Percentiles rank a stretch among this genome's conserved stretches.
phyloP scores from a whole-genome alignment of 768 basidiomycete genomes.

The Naematelia aurantialba region DNA sequence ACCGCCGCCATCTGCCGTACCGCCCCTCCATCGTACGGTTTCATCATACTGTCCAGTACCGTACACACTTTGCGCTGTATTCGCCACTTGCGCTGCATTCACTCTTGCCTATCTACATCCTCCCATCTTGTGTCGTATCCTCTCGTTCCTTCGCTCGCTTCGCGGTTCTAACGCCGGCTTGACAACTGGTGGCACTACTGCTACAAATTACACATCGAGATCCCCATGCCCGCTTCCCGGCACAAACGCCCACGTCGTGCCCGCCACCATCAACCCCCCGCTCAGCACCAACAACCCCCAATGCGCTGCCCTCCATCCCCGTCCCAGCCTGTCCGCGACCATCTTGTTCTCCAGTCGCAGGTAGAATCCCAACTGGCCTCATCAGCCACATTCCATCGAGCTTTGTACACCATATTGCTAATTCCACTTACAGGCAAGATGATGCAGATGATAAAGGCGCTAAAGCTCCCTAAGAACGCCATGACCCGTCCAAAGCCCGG shows the following conservation, averaged over 20 bases:
- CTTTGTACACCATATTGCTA: not conserved
- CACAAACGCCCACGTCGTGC: conserved; percentile 64
- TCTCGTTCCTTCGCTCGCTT: not conserved
- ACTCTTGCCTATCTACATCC: no score
- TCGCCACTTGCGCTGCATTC: no score
- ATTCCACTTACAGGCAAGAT: conserved; percentile 71
- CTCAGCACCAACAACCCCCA: conserved; percentile 57
- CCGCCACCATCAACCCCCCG: conserved; percentile 69
- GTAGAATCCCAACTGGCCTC: conserved; percentile 41
- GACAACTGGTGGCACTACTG: no score
- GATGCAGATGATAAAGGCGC: conserved; percentile 69
- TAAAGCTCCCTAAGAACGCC: conserved; percentile 89
- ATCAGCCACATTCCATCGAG: not conserved
- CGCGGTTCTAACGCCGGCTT: no score
- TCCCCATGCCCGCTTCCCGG: conserved; percentile 19
- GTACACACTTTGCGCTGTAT: no score
- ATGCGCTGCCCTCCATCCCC: conserved; percentile 53
- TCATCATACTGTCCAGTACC: no score
- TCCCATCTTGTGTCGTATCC: no score
- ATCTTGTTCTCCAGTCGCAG: conserved; percentile 18
- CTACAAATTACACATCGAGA: not conserved
- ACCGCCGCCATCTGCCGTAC: no score
- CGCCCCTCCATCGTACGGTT: no score
- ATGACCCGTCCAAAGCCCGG: conserved; percentile 72
- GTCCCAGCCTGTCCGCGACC: not conserved